Conservation (phyloP, 495 filamentous ascomycete genomes). For the Podospora tetraspora region DNA sequence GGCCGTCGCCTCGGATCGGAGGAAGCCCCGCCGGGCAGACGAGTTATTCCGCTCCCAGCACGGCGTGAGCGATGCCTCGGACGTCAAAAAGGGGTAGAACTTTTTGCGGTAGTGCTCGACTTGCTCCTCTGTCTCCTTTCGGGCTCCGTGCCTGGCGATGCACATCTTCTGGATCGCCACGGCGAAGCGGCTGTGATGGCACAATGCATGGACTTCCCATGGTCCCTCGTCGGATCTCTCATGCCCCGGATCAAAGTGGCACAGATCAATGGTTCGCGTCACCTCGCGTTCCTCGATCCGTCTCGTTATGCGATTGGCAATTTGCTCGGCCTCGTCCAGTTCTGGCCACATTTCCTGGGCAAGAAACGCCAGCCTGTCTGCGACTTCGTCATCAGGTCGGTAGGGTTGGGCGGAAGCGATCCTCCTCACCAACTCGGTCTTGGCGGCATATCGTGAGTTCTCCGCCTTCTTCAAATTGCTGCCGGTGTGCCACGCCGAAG, state of each 20-base stretch:
- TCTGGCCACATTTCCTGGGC: background rate
- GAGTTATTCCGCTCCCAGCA: background rate
- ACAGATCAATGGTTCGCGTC: background rate
- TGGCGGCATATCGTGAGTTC: background rate
- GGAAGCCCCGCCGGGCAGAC: background rate
- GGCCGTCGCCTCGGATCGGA: background rate
- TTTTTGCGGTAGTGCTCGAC: background rate
- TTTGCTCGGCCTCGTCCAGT: background rate
- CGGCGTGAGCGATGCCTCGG: background rate
- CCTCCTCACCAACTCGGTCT: background rate
- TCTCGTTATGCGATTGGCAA: background rate
- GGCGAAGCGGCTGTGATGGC: background rate
- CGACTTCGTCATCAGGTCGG: background rate
- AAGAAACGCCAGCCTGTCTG: background rate
- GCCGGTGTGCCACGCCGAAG: background rate
- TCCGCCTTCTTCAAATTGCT: background rate
- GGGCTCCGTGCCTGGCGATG: background rate
- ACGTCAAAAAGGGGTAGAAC: background rate
- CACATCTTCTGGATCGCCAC: background rate
- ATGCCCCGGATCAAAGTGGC: background rate
- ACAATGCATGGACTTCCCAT: background rate
- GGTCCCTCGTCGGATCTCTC: background rate
- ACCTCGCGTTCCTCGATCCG: background rate
- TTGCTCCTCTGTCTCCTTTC: background rate
- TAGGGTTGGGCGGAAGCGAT: background rate